Conservation (phyloP, 2,329 filamentous ascomycete genomes). For the Talaromyces sp. region DNA sequence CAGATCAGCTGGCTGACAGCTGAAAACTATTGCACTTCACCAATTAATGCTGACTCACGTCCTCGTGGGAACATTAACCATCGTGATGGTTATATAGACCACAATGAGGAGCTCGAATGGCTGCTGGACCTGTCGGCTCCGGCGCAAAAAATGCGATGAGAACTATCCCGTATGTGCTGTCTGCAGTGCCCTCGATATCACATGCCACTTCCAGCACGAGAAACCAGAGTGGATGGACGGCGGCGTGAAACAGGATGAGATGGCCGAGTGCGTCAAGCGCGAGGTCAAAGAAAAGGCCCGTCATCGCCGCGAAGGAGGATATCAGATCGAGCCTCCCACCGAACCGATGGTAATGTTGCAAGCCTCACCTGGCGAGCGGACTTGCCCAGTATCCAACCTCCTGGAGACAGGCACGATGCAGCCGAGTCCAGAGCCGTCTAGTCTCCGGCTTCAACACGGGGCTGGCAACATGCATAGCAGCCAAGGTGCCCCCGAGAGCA, state of each 20-base stretch:
- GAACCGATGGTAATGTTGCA: background rate
- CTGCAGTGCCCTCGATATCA: constrained; percentile 51
- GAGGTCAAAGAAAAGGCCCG: constrained; percentile 52
- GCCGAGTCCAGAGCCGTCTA: background rate
- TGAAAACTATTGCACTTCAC: background rate
- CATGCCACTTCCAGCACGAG: constrained; percentile 47
- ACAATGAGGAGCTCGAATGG: background rate
- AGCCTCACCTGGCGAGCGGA: background rate
- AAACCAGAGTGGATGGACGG: constrained; percentile 57
- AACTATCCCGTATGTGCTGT: constrained; percentile 45
- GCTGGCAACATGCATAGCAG: background rate
- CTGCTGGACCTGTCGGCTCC: constrained; percentile 49
- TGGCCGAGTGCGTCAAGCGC: constrained; percentile 50
- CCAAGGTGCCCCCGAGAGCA: background rate
- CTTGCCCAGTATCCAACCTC: background rate
- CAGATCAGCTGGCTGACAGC: too few species aligned
- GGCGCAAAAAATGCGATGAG: constrained; percentile 59
- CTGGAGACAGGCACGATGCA: background rate
- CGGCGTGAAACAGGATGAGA: constrained; percentile 42
- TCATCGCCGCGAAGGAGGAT: constrained; percentile 29
- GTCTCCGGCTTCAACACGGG: background rate
- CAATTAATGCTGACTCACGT: background rate
- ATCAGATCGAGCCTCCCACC: background rate
- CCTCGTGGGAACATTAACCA: background rate
- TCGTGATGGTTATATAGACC: background rate